phyloP scores from a whole-genome alignment of 2,329 filamentous ascomycete genomes.

The Cladosporium sp. region DNA sequence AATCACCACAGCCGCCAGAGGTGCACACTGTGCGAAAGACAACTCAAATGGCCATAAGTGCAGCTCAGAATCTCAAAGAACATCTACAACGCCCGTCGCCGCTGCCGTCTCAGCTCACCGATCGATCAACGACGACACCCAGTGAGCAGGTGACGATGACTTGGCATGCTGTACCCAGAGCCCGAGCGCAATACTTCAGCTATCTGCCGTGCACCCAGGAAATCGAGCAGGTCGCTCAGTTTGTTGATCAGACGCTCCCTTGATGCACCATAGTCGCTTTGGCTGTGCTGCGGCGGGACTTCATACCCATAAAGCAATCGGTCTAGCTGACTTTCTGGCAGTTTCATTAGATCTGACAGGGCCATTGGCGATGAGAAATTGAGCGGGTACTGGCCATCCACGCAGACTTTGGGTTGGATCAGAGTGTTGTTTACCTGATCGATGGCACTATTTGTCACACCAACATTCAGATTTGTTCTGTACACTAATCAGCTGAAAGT shows the following conservation, averaged over 20 bases:
- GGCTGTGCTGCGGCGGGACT: neutral
- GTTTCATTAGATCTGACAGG: constrained; percentile 23
- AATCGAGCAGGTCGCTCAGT: constrained; percentile 20
- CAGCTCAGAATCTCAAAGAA: too few species aligned
- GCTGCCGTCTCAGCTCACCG: neutral
- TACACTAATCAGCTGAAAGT: neutral
- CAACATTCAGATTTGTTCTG: constrained; percentile 22
- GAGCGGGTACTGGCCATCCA: constrained; percentile 29
- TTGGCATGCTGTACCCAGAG: neutral
- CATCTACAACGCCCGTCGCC: too few species aligned
- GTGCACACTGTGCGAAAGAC: too few species aligned
- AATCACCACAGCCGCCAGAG: too few species aligned
- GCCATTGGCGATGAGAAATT: constrained; percentile 26
- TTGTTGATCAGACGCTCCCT: constrained; percentile 1
- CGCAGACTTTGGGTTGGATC: constrained; percentile 32
- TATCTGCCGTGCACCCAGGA: constrained; percentile 19
- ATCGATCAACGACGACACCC: neutral
- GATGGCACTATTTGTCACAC: constrained; percentile 28
- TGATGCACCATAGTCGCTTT: neutral
- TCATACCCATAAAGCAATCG: constrained; percentile 30
- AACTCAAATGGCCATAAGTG: too few species aligned
- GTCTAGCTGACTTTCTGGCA: constrained; percentile 27
- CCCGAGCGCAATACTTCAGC: constrained; percentile 9
- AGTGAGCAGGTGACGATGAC: neutral
- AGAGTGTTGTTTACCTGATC: constrained; percentile 21